Percentiles rank a stretch among this genome's conserved stretches.
Evolutionary conservation across 2,329 filamentous ascomycete species (phyloP).

Genomic region (Acephala macrosclerotiorum): DNA sequence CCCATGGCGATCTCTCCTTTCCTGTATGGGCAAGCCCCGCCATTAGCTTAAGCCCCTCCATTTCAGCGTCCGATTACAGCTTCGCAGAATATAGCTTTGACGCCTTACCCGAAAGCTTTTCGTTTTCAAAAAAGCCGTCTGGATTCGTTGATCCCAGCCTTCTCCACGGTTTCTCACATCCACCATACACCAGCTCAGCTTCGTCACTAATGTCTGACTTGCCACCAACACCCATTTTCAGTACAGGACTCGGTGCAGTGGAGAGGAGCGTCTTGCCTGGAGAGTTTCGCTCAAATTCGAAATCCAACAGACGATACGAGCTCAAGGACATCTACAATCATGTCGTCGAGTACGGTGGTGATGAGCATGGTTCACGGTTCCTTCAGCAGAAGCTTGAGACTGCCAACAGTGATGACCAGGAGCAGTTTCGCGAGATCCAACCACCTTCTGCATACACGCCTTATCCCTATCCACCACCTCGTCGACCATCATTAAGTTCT

Average conservation of each 20-base stretch:
- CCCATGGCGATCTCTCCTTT: too few relatives aligned
- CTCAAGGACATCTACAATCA: conserved; percentile 88
- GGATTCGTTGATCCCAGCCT: not conserved
- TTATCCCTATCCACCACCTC: conserved; percentile 38
- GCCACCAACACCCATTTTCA: conserved; percentile 37
- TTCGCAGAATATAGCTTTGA: not conserved
- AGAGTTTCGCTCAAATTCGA: conserved; percentile 79
- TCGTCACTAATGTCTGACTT: conserved; percentile 40
- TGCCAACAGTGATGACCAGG: conserved; percentile 96
- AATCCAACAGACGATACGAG: conserved; percentile 77
- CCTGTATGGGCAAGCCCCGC: too few relatives aligned
- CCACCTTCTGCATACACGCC: conserved; percentile 47
- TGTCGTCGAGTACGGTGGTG: conserved; percentile 93
- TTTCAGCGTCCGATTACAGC: not conserved
- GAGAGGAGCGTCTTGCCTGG: conserved; percentile 77
- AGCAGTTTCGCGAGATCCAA: conserved; percentile 88
- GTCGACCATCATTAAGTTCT: conserved; percentile 38
- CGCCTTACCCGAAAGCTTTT: not conserved
- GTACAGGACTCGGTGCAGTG: conserved; percentile 37
- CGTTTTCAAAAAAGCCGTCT: not conserved
- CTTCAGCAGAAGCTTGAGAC: conserved; percentile 92
- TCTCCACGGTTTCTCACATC: conserved; percentile 6
- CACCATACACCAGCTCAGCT: conserved; percentile 41
- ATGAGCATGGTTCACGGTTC: conserved; percentile 94
- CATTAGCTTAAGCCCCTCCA: too few relatives aligned